Evolutionary conservation across 306 rosid species (phyloP).

Genomic region (Cicer cuneatum): DNA sequence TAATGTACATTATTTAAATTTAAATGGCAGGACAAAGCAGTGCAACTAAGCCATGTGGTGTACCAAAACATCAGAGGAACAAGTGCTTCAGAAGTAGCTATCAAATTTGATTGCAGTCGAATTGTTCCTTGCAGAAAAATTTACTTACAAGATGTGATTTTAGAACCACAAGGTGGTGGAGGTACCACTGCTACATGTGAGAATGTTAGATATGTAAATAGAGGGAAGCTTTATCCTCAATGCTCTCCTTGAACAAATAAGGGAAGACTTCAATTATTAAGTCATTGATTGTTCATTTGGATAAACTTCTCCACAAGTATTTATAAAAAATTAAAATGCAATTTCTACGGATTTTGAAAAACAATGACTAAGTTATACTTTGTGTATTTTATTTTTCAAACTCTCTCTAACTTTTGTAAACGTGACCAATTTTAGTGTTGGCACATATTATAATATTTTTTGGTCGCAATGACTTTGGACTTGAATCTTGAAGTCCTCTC

Average conservation of each 20-base stretch:
- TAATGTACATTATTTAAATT: background rate
- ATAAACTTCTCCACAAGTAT: background rate
- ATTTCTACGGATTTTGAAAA: too few relatives aligned
- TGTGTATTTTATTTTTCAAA: too few relatives aligned
- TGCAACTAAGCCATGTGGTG: conserved; percentile 64
- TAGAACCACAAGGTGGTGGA: conserved; percentile 50
- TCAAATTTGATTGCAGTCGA: conserved; percentile 71
- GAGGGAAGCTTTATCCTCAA: conserved; percentile 65
- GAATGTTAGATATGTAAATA: conserved; percentile 52
- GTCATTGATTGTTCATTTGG: background rate
- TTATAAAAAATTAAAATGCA: background rate
- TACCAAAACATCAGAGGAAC: conserved; percentile 78
- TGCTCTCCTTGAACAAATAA: conserved; percentile 48
- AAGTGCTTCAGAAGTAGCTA: conserved; percentile 74
- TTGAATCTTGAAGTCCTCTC: too few relatives aligned
- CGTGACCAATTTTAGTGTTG: too few relatives aligned
- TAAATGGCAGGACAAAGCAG: conserved; percentile 57
- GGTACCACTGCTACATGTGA: conserved; percentile 62
- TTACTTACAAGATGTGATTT: conserved; percentile 54
- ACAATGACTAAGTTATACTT: too few relatives aligned
- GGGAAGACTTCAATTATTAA: background rate
- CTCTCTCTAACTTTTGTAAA: too few relatives aligned
- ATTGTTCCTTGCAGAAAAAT: conserved; percentile 59
- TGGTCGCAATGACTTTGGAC: too few relatives aligned
- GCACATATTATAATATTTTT: too few relatives aligned